Evolutionary conservation across 768 basidiomycete species (phyloP), one percentile per base, ranked within the genome.

Genomic region (Agaricus bisporus): DNA sequence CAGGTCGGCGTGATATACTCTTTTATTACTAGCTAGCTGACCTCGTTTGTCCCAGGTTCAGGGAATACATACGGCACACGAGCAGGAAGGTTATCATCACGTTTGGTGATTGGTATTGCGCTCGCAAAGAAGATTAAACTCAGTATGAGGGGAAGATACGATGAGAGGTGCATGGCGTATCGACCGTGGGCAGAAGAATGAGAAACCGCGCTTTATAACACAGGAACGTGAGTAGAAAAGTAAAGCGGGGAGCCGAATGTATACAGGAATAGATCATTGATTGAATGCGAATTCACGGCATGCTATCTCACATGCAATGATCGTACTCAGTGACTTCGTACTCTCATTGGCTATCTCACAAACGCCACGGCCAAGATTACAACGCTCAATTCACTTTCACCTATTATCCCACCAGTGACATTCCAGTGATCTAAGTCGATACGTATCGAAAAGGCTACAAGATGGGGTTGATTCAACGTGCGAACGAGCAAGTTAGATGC

Each of bases 51-150:
- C 18, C 69, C 68, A 17, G 73, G 72, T 4, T 65, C 47, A 2
- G 74, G 74, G 49, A 74, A 70, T 6, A 74, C 60, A 35, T 75
- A 75, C 4, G 74, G 74, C 29, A 75, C 70, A 15, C 74, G 68
- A 17, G 74, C 73, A 45, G 74, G 72, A 26, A 70, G 57, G 41
- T 70, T 62, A 55, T 70, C 67, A 50, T 75, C 72, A 25, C 72
- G 63, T 36, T 54, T 57, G n/a, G 39, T 4, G 17, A 48, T 25
- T 9, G 39, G 46, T 12, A 26, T 36, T 15, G 46, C 51, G 36
- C 10, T 38, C 15, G 45, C 51, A 20, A 53, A 37, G 29, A 41
- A 18, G 36, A 48, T 9, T 11, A 54, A 36, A 15, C 41, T 12
- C 14, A 54, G 53, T 12, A 54, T 12, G 18, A 54, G 38, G 15